A percentile compares a stretch with the other conserved stretches of the same genome.
Conservation (phyloP, 345 rosid genomes). For the Eucalyptus polybractea region DNA sequence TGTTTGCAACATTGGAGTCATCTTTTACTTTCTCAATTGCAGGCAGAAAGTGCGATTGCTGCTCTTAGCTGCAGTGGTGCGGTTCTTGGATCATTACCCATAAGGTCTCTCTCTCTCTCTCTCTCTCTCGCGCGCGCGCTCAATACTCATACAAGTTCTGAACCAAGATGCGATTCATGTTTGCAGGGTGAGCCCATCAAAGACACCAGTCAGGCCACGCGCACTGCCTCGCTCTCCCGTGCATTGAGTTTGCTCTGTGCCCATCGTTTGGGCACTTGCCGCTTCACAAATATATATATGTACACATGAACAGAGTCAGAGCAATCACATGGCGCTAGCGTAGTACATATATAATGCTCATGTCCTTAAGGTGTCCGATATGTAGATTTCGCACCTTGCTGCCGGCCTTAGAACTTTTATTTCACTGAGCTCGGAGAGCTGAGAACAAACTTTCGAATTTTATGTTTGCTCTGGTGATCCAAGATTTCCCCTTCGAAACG, state of each 20-base stretch:
- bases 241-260: slow-evolving; percentile 9
- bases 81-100: slow-evolving; percentile 62
- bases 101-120: slow-evolving; percentile 35
- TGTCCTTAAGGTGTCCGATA: neutral
- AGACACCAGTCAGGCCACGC: slow-evolving; percentile 93
- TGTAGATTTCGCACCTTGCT: neutral
- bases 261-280: neutral
- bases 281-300: neutral
- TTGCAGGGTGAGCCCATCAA: slow-evolving; percentile 95
- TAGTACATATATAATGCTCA: neutral
- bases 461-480: neutral
- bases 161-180: neutral
- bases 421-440: neutral
- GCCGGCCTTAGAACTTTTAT: neutral
- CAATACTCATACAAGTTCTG: neutral
- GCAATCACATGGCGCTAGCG: neutral
- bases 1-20: neutral
- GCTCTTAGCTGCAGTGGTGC: slow-evolving; percentile 90
- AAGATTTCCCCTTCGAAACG: neutral
- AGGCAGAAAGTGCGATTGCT: slow-evolving; percentile 96
- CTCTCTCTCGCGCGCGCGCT: fast-evolving
- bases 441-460: neutral
- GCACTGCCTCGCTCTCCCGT: slow-evolving; percentile 19
- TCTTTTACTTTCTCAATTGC: slow-evolving; percentile 4
- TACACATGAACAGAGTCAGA: neutral